These are phyloP conservation scores for Aspergillus funiculosus DNA, from an alignment of 495 filamentous ascomycete species.

Conservation along the genomic window DNA sequence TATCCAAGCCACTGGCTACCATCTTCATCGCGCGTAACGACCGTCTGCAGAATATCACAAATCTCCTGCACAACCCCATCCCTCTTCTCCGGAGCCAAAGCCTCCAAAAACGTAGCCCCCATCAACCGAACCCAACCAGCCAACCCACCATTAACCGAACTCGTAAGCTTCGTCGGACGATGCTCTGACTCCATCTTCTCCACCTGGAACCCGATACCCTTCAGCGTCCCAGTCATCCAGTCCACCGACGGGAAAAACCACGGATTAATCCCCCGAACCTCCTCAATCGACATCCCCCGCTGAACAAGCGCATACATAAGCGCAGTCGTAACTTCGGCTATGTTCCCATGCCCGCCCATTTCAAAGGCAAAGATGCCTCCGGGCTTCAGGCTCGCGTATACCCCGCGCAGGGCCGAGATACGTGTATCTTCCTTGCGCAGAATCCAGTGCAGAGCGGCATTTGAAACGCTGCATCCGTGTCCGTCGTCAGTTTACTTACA, in stretches of 20 bases:
- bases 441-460: slow-evolving; percentile 79
- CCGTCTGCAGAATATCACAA: slow-evolving; percentile 49
- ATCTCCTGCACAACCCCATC: slow-evolving; percentile 52
- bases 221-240: slow-evolving; percentile 48
- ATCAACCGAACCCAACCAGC: slow-evolving; percentile 67
- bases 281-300: slow-evolving; percentile 45
- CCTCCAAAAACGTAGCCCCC: slow-evolving; percentile 51
- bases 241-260: slow-evolving; percentile 70
- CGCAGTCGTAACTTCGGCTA: slow-evolving; percentile 57
- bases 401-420: slow-evolving; percentile 37
- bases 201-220: slow-evolving; percentile 53
- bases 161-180: slow-evolving; percentile 56
- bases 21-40: slow-evolving; percentile 47
- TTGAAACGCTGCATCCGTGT: slow-evolving; percentile 54
- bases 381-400: slow-evolving; percentile 46
- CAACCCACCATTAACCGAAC: slow-evolving; percentile 50
- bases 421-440: slow-evolving; percentile 41
- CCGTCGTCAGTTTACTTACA: too few relatives aligned
- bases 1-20: slow-evolving; percentile 62
- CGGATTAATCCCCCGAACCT: slow-evolving; percentile 48
- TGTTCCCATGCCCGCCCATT: slow-evolving; percentile 67
- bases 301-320: slow-evolving; percentile 48
- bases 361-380: slow-evolving; percentile 64
- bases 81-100: slow-evolving; percentile 43
- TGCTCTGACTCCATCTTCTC: slow-evolving; percentile 58